Evolutionary conservation across 192 early-diverging fungal genomes (phyloP).

Genomic region (Gigaspora rosea): DNA sequence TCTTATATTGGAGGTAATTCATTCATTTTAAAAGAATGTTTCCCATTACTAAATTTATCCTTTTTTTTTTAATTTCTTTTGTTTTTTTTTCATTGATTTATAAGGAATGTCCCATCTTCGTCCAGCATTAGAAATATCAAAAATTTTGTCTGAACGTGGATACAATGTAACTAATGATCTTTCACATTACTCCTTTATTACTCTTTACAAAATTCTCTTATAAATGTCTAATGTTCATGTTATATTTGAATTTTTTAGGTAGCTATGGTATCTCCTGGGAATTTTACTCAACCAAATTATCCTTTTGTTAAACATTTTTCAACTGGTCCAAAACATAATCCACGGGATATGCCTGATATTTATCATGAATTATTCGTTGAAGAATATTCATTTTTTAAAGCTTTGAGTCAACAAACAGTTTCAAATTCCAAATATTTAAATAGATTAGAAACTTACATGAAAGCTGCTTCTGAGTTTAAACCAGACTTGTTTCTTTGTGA

Average conservation of each 20-base stretch:
- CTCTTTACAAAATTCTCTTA: neutral
- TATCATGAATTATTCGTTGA: constrained; percentile 4
- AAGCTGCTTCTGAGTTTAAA: neutral
- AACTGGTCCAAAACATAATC: neutral
- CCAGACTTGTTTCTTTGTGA: constrained; percentile 24
- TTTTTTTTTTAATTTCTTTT: neutral
- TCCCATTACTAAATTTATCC: too few relatives aligned
- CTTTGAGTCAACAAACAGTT: neutral
- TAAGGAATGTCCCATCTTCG: neutral
- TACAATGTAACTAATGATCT: constrained; percentile 7
- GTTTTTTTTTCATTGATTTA: neutral
- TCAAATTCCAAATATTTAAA: constrained; percentile 14
- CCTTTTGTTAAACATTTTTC: neutral
- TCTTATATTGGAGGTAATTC: constrained; percentile 10
- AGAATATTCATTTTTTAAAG: neutral
- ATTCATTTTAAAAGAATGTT: neutral
- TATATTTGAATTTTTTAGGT: neutral
- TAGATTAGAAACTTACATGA: neutral
- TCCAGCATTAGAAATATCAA: constrained; percentile 9
- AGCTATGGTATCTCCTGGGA: neutral
- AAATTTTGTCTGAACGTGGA: constrained; percentile 13
- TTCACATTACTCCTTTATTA: neutral
- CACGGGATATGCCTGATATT: neutral
- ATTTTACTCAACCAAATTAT: neutral
- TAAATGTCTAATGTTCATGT: neutral